Evolutionary conservation across 164 flowering plant species (phyloP), one percentile per base, ranked within the genome.

Genomic region (Hamamelis virginiana): DNA sequence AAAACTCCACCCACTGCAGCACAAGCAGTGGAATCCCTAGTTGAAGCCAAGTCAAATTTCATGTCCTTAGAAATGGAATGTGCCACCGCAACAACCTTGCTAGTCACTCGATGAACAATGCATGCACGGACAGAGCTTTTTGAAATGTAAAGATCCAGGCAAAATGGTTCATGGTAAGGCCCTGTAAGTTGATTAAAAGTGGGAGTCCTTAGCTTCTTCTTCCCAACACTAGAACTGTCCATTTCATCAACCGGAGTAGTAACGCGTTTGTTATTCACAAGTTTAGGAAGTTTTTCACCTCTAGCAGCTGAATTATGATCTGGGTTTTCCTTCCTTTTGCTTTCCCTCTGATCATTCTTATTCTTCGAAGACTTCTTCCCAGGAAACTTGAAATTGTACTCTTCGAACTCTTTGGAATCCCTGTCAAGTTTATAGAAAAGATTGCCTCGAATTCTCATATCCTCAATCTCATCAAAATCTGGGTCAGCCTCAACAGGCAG

Each of bases 31-130:
- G 69, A 68, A 59, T 86, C 80, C 82, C 77, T 91, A 3, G 89
- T 85, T 4, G 98, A 95, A 11, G 62, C 81, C 72, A 91, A 68
- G 57, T 89, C 93, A 56, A 79, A 84, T 69, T 92, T 95, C 91
- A 95, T 82, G 75, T 95, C 97, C 75, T 92, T 89, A 0, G 97
- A 95, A 62, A 95, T 95, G 3, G 97, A 92, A 80, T 92, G 97
- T 28, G 98, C 94, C 72, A 91, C 97, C 18, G 80, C 90, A 27
- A 89, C 97, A 50, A 95, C 97, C 76, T 92, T 91, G 79, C 97
- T 92, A 21, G 97, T 91, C 53, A 76, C 94, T 45, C 98, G 69
- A 71, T 95, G 98, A 66, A 95, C 71, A 50, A 95, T 77, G 75
- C 97, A 88, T 21, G 97, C 97, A 23, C 97, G 85, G 16, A 91